phyloP scores from a whole-genome alignment of 2,329 filamentous ascomycete genomes.

The Daldinia eschscholtzii region DNA sequence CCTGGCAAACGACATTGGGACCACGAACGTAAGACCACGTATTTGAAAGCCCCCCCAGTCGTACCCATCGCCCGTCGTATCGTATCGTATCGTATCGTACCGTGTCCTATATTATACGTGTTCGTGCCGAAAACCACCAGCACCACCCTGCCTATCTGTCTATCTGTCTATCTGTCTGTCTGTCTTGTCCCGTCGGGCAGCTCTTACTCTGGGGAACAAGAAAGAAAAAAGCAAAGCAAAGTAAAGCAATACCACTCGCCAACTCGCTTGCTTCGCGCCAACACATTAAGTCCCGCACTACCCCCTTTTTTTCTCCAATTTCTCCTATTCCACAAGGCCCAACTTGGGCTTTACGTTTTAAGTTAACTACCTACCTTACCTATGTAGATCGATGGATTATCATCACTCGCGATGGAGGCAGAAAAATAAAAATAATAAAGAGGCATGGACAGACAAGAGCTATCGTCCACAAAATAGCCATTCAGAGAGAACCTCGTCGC shows the following conservation, averaged over 20 bases:
- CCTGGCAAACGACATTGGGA: neutral
- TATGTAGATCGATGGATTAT: neutral
- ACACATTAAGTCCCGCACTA: neutral
- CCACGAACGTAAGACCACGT: constrained; percentile 12
- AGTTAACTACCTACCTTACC: too few species aligned
- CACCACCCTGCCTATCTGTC: constrained; percentile 1
- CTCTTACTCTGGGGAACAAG: neutral
- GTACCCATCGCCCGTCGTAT: constrained; percentile 2
- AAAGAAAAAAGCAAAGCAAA: neutral
- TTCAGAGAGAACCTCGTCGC: neutral
- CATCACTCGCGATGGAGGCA: neutral
- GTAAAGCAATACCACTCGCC: neutral
- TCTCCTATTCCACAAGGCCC: neutral
- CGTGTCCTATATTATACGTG: constrained; percentile 3
- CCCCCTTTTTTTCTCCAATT: neutral
- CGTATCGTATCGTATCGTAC: neutral
- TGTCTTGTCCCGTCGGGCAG: neutral
- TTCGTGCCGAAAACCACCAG: neutral
- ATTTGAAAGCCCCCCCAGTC: constrained; percentile 8
- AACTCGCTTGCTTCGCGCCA: neutral
- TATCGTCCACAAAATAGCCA: too few species aligned
- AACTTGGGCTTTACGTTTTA: neutral
- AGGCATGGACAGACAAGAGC: too few species aligned
- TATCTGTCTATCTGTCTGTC: neutral
- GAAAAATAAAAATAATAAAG: too few species aligned